Evolutionary conservation across 345 rosid genomes (phyloP), one percentile per base, ranked within the genome.

Genomic region (Trapa incisa): DNA sequence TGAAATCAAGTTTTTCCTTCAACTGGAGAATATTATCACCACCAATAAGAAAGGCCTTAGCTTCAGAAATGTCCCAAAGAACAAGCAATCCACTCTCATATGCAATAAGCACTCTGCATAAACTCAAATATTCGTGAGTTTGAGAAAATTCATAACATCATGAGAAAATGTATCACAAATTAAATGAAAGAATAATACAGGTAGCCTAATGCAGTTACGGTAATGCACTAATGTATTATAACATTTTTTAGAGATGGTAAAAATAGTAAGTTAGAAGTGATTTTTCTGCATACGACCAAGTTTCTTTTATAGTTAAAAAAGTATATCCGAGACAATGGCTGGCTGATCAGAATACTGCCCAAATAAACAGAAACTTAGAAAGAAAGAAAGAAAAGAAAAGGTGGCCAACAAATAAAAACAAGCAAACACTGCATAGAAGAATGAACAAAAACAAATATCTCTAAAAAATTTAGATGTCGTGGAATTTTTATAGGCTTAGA

Each of bases 41-140:
- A 79, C 87, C 85, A 71, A 81, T 77, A 72, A 82, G 79, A 77
- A 75, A 56, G 68, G 80, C 67, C 65, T 60, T 81, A 68, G 80
- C 80, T 75, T 82, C 79, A 52, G 76, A 74, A 75, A 76, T 73
- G 81, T 87, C 90, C 89, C 89, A 87, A 16, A 87, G 87, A 76
- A 84, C 65, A 47, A 85, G 79, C 74, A 85, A 75, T 37, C 90
- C 94, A 70, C 76, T 74, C 71, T 77, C 79, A 75, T 79, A 87
- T 69, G 88, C 94, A 75, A 87, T 80, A 76, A 85, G 65, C 62
- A 83, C 74, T 74, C 94, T 87, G 90, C 80, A 74, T 79, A 38
- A 12, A 33, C 32, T 7, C 45, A 9, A 3, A 41, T 43, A 3
- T 14, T 65, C 9, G 7, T 16, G 37, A 41, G 2, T 15, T 48